Evolutionary conservation across 352 stramenopile species (phyloP).

Genomic region (Phytophthora chlamydospora): DNA sequence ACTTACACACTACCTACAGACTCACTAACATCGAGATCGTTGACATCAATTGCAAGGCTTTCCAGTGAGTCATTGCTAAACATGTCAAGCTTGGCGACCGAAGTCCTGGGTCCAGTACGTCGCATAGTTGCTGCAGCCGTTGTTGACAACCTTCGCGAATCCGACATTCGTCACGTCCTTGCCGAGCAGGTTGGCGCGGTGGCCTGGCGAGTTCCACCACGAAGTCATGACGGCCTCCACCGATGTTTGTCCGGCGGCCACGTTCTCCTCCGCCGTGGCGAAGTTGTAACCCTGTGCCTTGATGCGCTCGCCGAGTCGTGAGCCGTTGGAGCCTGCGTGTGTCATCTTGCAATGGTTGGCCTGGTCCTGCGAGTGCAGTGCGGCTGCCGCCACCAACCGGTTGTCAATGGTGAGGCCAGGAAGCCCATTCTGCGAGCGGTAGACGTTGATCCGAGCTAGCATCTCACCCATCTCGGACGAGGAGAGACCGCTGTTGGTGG

Average conservation of each 20-base stretch:
- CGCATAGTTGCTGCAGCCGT: constrained; percentile 26
- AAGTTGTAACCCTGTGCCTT: constrained; percentile 43
- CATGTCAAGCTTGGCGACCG: constrained; percentile 13
- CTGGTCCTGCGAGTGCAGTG: constrained; percentile 51
- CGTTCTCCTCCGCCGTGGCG: constrained; percentile 46
- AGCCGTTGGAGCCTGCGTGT: constrained; percentile 48
- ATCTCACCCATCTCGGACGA: constrained; percentile 42
- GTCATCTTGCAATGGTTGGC: constrained; percentile 51
- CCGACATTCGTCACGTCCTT: constrained; percentile 37
- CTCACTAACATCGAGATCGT: constrained; percentile 5
- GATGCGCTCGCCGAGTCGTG: constrained; percentile 38
- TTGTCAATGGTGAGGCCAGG: constrained; percentile 47
- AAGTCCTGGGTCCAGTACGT: constrained; percentile 53
- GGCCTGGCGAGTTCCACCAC: constrained; percentile 57
- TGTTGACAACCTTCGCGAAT: constrained; percentile 42
- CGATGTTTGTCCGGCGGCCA: constrained; percentile 48
- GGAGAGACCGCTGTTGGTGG: constrained; percentile 36
- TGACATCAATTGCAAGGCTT: constrained; percentile 7
- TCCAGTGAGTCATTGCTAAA: constrained; percentile 6
- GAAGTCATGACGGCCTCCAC: constrained; percentile 52
- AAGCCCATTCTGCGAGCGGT: constrained; percentile 45
- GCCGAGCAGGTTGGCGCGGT: constrained; percentile 55
- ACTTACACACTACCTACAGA: constrained; percentile 8
- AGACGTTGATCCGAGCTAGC: constrained; percentile 57
- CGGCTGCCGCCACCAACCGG: constrained; percentile 38